Conservation (phyloP, 805 yeast genomes). For the Nakazawaea ambrosiae region DNA sequence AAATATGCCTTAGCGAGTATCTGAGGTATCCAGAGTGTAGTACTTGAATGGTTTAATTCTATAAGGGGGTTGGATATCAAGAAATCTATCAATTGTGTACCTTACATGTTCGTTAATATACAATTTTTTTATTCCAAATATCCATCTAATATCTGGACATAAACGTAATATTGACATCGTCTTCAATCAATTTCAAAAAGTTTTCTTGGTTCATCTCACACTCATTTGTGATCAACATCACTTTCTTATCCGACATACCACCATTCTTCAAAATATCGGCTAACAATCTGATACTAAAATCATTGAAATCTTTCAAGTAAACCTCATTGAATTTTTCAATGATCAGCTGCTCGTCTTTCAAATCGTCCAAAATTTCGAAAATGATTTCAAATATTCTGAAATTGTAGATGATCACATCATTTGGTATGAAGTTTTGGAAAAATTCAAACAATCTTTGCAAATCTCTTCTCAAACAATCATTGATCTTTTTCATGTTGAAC, state of each 20-base stretch:
- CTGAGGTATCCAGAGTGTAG: too few relatives aligned
- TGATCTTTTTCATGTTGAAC: conserved; percentile 22
- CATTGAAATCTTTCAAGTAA: conserved; percentile 61
- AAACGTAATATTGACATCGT: conserved; percentile 1
- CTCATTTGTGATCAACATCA: conserved; percentile 9
- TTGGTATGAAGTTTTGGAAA: conserved; percentile 38
- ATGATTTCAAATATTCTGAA: conserved; percentile 57
- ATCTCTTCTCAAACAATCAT: conserved; percentile 53
- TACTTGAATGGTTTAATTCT: too few relatives aligned
- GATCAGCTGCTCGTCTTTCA: conserved; percentile 36
- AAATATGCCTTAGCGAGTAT: too few relatives aligned
- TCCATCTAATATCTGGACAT: conserved; percentile 8
- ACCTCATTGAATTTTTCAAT: conserved; percentile 49
- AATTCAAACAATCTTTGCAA: conserved; percentile 47
- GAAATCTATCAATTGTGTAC: too few relatives aligned
- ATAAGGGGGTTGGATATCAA: too few relatives aligned
- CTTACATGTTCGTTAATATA: too few relatives aligned
- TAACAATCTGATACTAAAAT: conserved; percentile 68
- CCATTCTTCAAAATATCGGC: conserved; percentile 52
- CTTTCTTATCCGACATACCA: conserved; percentile 20
- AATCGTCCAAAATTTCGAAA: conserved; percentile 41
- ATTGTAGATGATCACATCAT: conserved; percentile 37
- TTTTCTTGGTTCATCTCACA: conserved; percentile 7
- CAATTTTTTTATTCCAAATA: too few relatives aligned
- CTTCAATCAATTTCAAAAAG: conserved; percentile 4